Conservation (phyloP, 345 rosid species). For the Eucalyptus shirleyi region DNA sequence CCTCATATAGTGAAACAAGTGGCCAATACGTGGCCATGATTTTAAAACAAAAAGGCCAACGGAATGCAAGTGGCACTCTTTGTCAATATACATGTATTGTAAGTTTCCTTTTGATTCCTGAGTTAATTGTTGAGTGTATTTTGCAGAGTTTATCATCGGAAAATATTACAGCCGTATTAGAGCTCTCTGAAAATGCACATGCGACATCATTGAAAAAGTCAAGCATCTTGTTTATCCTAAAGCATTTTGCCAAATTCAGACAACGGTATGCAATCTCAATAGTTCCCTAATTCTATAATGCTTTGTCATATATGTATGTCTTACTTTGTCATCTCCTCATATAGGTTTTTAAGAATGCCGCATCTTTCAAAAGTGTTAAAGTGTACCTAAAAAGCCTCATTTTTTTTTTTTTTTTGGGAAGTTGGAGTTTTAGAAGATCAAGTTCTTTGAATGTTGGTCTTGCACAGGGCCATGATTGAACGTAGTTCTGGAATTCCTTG, state of each 20-base stretch:
- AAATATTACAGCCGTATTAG: slow-evolving; percentile 45
- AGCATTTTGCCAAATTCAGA: slow-evolving; percentile 41
- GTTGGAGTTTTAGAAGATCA: not conserved
- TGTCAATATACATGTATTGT: not conserved
- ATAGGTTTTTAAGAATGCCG: not conserved
- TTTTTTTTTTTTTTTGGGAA: not conserved
- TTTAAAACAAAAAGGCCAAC: not conserved
- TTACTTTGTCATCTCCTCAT: not conserved
- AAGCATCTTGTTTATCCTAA: slow-evolving; percentile 49
- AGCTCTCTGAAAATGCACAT: slow-evolving; percentile 56
- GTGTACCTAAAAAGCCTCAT: not conserved
- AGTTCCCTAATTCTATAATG: not conserved
- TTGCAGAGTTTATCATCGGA: slow-evolving; percentile 42
- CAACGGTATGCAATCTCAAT: not conserved
- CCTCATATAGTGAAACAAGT: not conserved
- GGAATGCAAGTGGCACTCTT: not conserved
- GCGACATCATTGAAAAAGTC: slow-evolving; percentile 50
- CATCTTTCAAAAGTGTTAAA: not conserved
- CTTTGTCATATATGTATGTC: not conserved
- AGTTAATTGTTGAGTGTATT: not conserved
- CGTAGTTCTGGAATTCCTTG: not conserved
- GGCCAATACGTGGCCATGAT: not conserved
- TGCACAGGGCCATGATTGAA: not conserved
- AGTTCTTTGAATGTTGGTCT: not conserved
- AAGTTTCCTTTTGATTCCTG: not conserved